These are phyloP conservation scores for Cercospora sp. DNA, from an alignment of 2,329 filamentous ascomycete species.

Conservation along the genomic window DNA sequence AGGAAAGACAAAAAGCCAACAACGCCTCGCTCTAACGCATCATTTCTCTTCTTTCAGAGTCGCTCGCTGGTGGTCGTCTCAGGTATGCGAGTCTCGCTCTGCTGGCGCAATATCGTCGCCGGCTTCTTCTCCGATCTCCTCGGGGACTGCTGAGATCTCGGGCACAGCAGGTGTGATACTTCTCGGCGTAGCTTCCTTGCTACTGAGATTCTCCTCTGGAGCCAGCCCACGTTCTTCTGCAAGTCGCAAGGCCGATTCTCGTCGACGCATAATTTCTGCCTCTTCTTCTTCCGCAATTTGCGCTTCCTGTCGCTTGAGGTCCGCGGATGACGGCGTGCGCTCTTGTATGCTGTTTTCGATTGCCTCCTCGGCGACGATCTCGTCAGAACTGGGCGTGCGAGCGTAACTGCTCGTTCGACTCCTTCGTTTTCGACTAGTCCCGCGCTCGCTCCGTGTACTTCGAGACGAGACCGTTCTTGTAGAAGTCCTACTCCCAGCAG, in stretches of 20 bases:
- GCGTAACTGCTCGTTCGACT: constrained; percentile 24
- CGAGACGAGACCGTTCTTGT: constrained; percentile 31
- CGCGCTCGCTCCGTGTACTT: constrained; percentile 25
- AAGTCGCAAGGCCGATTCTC: constrained; percentile 56
- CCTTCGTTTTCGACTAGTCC: constrained; percentile 21
- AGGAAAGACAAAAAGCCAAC: neutral
- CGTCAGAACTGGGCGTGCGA: constrained; percentile 19
- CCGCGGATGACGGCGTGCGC: constrained; percentile 51
- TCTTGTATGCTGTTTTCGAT: constrained; percentile 28
- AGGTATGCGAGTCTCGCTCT: neutral
- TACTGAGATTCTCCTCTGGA: constrained; percentile 22
- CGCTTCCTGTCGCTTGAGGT: constrained; percentile 60
- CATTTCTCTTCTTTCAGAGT: neutral
- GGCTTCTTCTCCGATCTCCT: neutral
- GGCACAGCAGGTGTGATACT: constrained; percentile 11
- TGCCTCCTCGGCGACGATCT: constrained; percentile 14
- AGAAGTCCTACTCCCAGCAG: constrained; percentile 39
- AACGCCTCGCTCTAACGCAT: constrained; percentile 15
- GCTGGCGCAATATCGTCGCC: neutral
- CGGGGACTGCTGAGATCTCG: neutral
- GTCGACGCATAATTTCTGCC: constrained; percentile 52
- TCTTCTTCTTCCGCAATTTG: constrained; percentile 57
- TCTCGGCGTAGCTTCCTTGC: constrained; percentile 32
- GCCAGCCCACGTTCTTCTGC: constrained; percentile 56
- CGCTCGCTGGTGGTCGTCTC: neutral